phyloP scores from a whole-genome alignment of 176 grass and related monocot species.

The Triticum monococcum region DNA sequence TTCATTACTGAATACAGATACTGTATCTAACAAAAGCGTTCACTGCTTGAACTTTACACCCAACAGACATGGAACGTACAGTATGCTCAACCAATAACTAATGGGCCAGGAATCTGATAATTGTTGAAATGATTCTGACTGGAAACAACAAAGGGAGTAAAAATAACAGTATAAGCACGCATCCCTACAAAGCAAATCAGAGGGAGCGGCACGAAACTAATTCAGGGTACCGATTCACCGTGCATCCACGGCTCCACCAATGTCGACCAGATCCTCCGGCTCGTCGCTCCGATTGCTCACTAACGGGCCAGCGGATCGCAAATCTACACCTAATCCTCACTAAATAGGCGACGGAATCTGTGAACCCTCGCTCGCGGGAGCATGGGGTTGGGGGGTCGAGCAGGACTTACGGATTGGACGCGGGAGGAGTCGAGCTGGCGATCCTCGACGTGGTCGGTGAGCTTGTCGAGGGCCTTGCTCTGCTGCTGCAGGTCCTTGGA shows the following conservation, averaged over 20 bases:
- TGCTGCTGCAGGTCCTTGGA: slow-evolving; percentile 94
- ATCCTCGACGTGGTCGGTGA: slow-evolving; percentile 95
- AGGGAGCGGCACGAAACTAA: no score
- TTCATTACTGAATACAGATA: not conserved
- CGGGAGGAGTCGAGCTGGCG: slow-evolving; percentile 97
- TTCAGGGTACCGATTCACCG: not conserved
- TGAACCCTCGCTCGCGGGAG: not conserved
- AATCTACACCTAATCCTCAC: not conserved
- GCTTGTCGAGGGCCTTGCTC: slow-evolving; percentile 99
- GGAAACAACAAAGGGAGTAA: not conserved
- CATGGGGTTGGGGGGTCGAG: not conserved
- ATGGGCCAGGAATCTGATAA: not conserved
- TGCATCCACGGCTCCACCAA: not conserved
- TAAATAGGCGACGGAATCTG: not conserved
- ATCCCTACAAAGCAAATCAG: not conserved
- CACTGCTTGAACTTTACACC: not conserved
- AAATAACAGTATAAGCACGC: not conserved
- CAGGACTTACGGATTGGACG: slow-evolving; percentile 67
- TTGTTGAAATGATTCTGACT: not conserved
- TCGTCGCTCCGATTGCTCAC: not conserved
- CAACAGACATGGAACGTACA: not conserved
- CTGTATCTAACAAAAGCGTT: not conserved
- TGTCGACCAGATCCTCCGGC: not conserved
- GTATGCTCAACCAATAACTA: not conserved
- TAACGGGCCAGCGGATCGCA: not conserved